Evolutionary conservation across 257 asterid genomes (phyloP).

Genomic region (Solanum tarapatanum): DNA sequence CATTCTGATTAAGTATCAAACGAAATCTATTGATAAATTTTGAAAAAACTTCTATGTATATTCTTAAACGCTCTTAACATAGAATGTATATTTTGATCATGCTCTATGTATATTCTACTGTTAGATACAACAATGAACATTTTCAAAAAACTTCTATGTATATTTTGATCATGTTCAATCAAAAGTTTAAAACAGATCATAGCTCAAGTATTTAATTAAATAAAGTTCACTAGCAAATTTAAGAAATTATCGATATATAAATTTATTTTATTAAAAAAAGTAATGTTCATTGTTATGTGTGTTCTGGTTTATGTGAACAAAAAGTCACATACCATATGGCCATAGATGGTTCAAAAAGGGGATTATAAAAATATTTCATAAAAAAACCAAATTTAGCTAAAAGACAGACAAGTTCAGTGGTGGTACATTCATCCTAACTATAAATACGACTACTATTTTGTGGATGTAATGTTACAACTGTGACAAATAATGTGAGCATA

Average conservation of each 20-base stretch:
- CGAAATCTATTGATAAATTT: not conserved
- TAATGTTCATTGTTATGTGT: not conserved
- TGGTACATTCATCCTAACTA: not conserved
- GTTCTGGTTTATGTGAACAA: not conserved
- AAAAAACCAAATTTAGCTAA: not conserved
- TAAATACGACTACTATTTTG: not conserved
- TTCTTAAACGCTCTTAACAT: not conserved
- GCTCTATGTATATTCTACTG: no score
- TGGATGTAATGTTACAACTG: not conserved
- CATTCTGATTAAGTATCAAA: not conserved
- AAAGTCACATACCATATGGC: not conserved
- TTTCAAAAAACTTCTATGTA: no score
- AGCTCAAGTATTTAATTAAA: not conserved
- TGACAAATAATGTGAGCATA: not conserved
- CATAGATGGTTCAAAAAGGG: not conserved
- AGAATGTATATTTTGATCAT: no score
- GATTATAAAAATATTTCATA: not conserved
- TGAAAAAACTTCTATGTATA: not conserved
- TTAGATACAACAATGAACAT: no score
- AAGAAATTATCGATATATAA: no score
- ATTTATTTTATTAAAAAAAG: not conserved
- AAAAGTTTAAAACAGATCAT: no score
- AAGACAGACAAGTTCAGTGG: not conserved
- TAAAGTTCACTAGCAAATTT: rapidly evolving
- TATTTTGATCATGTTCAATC: no score